Percentiles rank a stretch among this genome's conserved stretches.
Conservation (phyloP, 139 green algal species). For the Limnomonas spitsbergensis region DNA sequence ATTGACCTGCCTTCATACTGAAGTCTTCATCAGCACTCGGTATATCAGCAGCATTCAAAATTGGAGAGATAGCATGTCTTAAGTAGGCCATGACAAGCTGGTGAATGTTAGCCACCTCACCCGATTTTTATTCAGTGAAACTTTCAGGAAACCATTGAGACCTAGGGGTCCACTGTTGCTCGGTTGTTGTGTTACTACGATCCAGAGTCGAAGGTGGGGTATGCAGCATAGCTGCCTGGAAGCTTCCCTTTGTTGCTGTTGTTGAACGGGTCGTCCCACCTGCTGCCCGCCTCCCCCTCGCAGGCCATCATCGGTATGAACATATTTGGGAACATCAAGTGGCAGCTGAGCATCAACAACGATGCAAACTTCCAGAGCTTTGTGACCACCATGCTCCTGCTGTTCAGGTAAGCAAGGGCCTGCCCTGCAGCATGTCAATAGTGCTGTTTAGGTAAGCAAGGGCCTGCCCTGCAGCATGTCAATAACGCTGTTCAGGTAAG, state of each 20-base stretch:
- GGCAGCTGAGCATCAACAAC: constrained; percentile 36
- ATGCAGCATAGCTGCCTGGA: not conserved
- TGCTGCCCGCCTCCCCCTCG: not conserved
- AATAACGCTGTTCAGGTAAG: not conserved
- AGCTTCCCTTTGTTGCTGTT: not conserved
- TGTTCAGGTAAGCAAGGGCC: constrained; percentile 46
- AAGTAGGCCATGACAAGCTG: too few species aligned
- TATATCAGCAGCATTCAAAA: too few species aligned
- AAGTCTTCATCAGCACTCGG: too few species aligned
- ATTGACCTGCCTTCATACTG: too few species aligned
- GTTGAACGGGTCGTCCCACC: not conserved
- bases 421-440: not conserved
- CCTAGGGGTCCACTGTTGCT: not conserved
- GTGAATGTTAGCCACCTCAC: too few species aligned
- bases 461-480: not conserved
- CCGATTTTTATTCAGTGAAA: too few species aligned
- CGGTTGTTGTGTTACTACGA: not conserved
- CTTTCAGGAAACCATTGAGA: not conserved
- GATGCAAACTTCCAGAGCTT: constrained; percentile 76
- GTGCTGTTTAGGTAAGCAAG: not conserved
- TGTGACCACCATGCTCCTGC: constrained; percentile 49
- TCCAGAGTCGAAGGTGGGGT: too few species aligned
- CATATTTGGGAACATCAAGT: constrained; percentile 67
- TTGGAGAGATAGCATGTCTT: too few species aligned
- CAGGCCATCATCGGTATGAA: constrained; percentile 75